Conservation (phyloP, 1,284 basidiomycete species). For the Rhodotorula sp. region DNA sequence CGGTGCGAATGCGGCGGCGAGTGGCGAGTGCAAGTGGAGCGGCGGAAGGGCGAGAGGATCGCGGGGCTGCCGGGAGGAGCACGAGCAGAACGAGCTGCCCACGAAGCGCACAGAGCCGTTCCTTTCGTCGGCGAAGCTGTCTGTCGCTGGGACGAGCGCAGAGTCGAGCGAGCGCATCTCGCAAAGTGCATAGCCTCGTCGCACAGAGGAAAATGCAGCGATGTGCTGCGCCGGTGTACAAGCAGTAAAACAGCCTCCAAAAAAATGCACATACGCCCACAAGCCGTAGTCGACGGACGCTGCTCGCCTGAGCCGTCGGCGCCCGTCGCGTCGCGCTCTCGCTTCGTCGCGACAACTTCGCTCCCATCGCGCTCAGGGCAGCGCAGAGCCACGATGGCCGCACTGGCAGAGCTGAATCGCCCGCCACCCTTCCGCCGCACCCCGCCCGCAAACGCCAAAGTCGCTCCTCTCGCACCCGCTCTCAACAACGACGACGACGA, state of each 20-base stretch:
- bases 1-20: no score
- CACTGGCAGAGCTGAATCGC: constrained; percentile 27
- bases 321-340: background rate
- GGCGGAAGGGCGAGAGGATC: background rate
- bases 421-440: constrained; percentile 1
- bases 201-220: no score
- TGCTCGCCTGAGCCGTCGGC: background rate
- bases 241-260: no score
- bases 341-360: no score
- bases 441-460: background rate
- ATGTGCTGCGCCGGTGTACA: no score
- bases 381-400: constrained; percentile 5
- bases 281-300: background rate
- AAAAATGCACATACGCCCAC: background rate
- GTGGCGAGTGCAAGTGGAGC: background rate
- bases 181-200: no score
- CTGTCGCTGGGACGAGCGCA: no score
- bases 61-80: no score
- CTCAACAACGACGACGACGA: constrained; percentile 8
- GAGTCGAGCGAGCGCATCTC: no score
- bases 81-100: no score
- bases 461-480: constrained; percentile 14
- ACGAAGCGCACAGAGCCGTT: no score
- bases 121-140: no score
- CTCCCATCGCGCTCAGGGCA: background rate